Base-by-base conservation (phyloP, 495 filamentous ascomycete genomes). In the Hypoxylon perforatum region DNA sequence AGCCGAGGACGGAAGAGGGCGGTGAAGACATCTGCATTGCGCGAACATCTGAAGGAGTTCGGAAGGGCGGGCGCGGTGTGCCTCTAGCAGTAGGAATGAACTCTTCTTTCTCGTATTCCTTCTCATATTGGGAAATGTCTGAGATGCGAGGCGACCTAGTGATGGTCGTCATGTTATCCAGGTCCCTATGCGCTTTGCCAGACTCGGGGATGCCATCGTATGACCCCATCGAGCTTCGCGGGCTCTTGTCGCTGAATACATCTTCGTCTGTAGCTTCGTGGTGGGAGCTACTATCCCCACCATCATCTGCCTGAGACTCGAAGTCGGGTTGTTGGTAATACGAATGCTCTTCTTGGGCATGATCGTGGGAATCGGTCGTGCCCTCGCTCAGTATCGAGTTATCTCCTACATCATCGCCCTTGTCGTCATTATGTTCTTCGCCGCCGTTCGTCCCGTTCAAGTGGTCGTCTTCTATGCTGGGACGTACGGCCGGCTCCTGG, bases 21-120 rank as follows among this genome's bases (percentile, higher is more conserved):
- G 88, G 87, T 3, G 88, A 89, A 0, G 86, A 83, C 87, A 94
- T 91, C 70, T 94, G 91, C 80, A 95, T 88, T 1, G 89, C 89
- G 36, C 88, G 84, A 7, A 94, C 87, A 0, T 89, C 91, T 35
- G 90, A 92, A 0, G 91, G 87, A 8, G 91, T 91, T 41, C 81
- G 77, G 71, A 83, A 81, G 10, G 77, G 75, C 9, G 77, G 65
- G 5, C 81, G 74, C 15, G 75, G 74, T 1, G 71, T 76, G 23
- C 72, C 76, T 41, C 78, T 76, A 18, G 63, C 73, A 6, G 75
- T 73, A 1, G 80, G 79, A 14, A 80, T 55, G 56, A 78, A 82
- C 17, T 78, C 74, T 2, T 79, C 77, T 10, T 75, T 75, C 22
- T 72, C 70, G 68, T 80, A 79, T 49, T 79, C 78, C n/a, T 74